Conservation (phyloP, 2,329 filamentous ascomycete genomes). For the Calonectria leucothoes region DNA sequence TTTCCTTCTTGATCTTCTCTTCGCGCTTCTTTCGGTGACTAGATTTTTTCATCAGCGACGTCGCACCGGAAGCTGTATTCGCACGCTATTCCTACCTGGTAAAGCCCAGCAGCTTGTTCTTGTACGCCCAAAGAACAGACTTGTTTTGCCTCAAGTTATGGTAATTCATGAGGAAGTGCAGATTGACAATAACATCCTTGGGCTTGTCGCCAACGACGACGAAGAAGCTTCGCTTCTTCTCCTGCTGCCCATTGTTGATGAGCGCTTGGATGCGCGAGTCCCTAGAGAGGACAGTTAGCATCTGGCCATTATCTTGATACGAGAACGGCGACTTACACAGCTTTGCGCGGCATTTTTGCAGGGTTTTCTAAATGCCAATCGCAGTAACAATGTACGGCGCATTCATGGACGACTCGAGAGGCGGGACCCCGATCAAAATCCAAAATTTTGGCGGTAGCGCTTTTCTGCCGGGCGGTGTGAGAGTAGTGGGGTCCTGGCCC, state of each 20-base stretch:
- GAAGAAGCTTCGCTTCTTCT: conserved; percentile 99
- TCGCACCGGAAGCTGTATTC: conserved; percentile 11
- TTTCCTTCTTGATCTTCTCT: conserved; percentile 97
- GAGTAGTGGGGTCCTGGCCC: conserved; percentile 29
- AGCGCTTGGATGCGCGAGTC: conserved; percentile 92
- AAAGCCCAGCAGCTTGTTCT: conserved; percentile 95
- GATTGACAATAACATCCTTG: conserved; percentile 96
- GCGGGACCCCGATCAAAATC: conserved; percentile 43
- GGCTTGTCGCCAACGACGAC: conserved; percentile 91
- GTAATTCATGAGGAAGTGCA: conserved; percentile 90
- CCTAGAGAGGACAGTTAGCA: conserved; percentile 55
- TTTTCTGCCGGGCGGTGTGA: conserved; percentile 56
- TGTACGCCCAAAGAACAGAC: conserved; percentile 97
- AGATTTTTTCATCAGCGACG: conserved; percentile 27
- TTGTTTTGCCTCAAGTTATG: conserved; percentile 89
- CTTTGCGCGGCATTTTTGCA: conserved; percentile 69
- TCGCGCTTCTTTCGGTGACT: conserved; percentile 98
- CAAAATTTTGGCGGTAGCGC: conserved; percentile 52
- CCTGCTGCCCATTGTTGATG: conserved; percentile 90
- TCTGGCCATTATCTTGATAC: fast-evolving
- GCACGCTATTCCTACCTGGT: conserved; percentile 67
- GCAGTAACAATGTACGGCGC: conserved; percentile 43
- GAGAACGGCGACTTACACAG: conserved; percentile 54
- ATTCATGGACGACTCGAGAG: conserved; percentile 41
- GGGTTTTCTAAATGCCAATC: conserved; percentile 40